Percentiles rank a stretch among this genome's conserved stretches.
Evolutionary conservation across 148 eudicot genomes (phyloP).

Genomic region (Bassia scoparia): DNA sequence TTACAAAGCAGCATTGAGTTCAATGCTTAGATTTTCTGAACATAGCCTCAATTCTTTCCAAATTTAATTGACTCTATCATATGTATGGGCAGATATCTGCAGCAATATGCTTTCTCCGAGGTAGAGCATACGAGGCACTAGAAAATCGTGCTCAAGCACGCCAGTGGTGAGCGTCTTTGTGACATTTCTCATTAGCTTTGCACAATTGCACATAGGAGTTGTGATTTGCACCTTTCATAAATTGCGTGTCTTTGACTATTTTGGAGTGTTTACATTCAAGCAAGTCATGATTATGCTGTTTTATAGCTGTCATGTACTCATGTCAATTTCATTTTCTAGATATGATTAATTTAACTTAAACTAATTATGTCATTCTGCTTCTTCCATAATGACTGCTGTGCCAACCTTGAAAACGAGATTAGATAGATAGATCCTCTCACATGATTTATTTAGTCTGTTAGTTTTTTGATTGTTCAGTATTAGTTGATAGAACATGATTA

Average conservation of each 20-base stretch:
- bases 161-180: conserved; percentile 55
- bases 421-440: too few species aligned
- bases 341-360: too few species aligned
- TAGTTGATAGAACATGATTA: too few species aligned
- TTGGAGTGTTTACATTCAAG: background rate
- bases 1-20: background rate
- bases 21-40: background rate
- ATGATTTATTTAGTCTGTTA: too few species aligned
- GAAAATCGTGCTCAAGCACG: conserved; percentile 95
- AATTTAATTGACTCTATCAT: background rate
- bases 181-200: background rate
- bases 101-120: conserved; percentile 89
- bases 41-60: background rate
- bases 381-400: too few species aligned
- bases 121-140: conserved; percentile 91
- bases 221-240: background rate
- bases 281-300: background rate
- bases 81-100: conserved; percentile 60
- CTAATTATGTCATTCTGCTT: too few species aligned
- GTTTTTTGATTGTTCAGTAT: too few species aligned
- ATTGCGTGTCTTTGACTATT: background rate
- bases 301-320: background rate
- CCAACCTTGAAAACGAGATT: too few species aligned
- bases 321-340: too few species aligned
- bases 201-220: background rate